phyloP scores from a whole-genome alignment of 2,329 filamentous ascomycete genomes.

The Pseudogymnoascus sp. region DNA sequence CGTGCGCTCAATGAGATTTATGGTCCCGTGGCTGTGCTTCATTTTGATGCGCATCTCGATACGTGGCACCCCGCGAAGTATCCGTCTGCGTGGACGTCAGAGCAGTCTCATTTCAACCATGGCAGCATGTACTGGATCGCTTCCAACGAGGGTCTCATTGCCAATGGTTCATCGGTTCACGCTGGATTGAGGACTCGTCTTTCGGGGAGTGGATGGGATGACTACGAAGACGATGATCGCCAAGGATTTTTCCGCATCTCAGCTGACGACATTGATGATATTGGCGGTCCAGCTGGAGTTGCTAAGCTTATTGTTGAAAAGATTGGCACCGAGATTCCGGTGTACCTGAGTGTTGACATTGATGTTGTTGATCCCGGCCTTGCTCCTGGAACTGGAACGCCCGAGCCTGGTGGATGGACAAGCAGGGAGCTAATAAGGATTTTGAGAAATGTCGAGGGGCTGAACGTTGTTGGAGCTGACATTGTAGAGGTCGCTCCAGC shows the following conservation, averaged over 20 bases:
- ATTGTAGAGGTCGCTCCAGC: slow-evolving; percentile 84
- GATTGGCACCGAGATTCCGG: slow-evolving; percentile 68
- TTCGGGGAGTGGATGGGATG: slow-evolving; percentile 55
- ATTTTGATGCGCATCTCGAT: slow-evolving; percentile 56
- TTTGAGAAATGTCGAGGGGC: slow-evolving; percentile 68
- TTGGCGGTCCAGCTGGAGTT: slow-evolving; percentile 63
- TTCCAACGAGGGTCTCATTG: slow-evolving; percentile 70
- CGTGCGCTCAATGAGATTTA: slow-evolving; percentile 59
- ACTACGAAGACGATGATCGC: slow-evolving; percentile 64
- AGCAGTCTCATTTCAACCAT: slow-evolving; percentile 74
- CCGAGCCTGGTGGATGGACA: slow-evolving; percentile 87
- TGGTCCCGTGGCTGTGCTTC: slow-evolving; percentile 61
- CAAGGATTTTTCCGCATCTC: slow-evolving; percentile 77
- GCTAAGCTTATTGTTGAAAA: slow-evolving; percentile 63
- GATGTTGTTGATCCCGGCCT: slow-evolving; percentile 69
- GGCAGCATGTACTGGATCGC: slow-evolving; percentile 91
- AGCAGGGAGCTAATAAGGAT: slow-evolving; percentile 82
- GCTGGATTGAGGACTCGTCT: slow-evolving; percentile 76
- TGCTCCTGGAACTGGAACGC: slow-evolving; percentile 76
- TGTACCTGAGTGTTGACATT: slow-evolving; percentile 77
- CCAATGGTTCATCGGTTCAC: slow-evolving; percentile 70
- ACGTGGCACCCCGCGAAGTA: slow-evolving; percentile 54
- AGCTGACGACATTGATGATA: slow-evolving; percentile 82
- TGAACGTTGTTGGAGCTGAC: slow-evolving; percentile 86
- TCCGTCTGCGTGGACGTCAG: slow-evolving; percentile 65